Base-by-base conservation (phyloP, 2,329 filamentous ascomycete genomes). In the Aureobasidium sp. region DNA sequence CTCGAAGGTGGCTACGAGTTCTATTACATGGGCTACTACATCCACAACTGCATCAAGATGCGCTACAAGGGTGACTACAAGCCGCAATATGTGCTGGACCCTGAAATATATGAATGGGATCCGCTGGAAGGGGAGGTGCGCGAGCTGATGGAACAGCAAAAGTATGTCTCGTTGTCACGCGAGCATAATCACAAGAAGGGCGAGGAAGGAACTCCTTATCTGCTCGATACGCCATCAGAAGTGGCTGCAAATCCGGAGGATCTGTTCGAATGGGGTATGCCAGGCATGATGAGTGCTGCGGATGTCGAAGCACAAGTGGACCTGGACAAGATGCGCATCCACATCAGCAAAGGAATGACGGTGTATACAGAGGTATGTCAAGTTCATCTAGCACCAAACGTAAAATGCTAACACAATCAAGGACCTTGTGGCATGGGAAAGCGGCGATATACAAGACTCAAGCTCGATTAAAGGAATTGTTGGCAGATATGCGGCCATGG, bases 21-120 rank as follows among this genome's bases (percentile, higher is more conserved):
- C 78, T 94, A 90, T 81, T 94, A 93, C 73, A 86, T 87, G 84
- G 84, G 89, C 6, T 93, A 85, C 72, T 94, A 93, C 67, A 93
- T 94, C 62, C 88, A 92, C 70, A 84, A 77, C 59, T 93, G 89
- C 67, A 79, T 82, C 57, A 94, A 94, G 76, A 93, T 94, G 89
- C 79, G 80, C 66, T 94, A 94, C 77, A 94, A 94, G 76, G 87
- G 85, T 61, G 86, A 91, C 68, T 94, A 89, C 70, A 78, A 79
- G 11, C 89, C 88, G 1, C 87, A 90, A 68, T 83, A 86, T 67
- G 80, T 94, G 11, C 78, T 93, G 11, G 87, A 92, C 64, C 86
- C 87, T 0, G 82, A 70, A 43, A 68, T 62, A 27, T 50, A 68
- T 8, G 62, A 69, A 8, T 73, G 71, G 71, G 62, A 69, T 57